Conservation (phyloP, 2,329 filamentous ascomycete genomes). For the Fusarium domesticum region DNA sequence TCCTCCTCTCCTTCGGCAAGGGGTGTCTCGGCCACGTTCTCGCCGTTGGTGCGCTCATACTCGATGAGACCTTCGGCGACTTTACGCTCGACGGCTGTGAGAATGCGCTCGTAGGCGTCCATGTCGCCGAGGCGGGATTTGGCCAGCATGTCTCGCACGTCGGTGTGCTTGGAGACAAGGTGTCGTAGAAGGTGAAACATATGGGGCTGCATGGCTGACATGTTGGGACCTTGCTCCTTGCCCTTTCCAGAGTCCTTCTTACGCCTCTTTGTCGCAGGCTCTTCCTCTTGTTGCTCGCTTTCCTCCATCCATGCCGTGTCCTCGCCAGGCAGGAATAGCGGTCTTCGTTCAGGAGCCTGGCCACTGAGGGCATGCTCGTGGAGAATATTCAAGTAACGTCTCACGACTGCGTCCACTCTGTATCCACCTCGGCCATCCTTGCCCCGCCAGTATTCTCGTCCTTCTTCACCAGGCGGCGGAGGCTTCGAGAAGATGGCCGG, state of each 20-base stretch:
- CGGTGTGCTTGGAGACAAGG: constrained; percentile 73
- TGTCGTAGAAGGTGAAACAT: constrained; percentile 88
- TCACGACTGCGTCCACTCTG: constrained; percentile 80
- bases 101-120: constrained; percentile 70
- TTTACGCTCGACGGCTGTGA: constrained; percentile 70
- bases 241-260: constrained; percentile 40
- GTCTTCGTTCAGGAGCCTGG: constrained; percentile 63
- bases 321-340: constrained; percentile 69
- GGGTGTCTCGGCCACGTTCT: constrained; percentile 43
- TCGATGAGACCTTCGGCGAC: constrained; percentile 71
- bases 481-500: constrained; percentile 77
- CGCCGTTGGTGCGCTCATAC: constrained; percentile 54
- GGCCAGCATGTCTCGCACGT: constrained; percentile 83
- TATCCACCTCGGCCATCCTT: constrained; percentile 78
- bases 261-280: constrained; percentile 52
- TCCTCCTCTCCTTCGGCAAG: constrained; percentile 32
- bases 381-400: constrained; percentile 88
- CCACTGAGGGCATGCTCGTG: constrained; percentile 70
- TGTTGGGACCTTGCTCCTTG: constrained; percentile 55
- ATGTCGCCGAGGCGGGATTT: constrained; percentile 67
- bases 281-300: constrained; percentile 35
- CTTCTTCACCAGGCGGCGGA: constrained; percentile 62
- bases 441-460: constrained; percentile 83
- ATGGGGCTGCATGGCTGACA: constrained; percentile 82
- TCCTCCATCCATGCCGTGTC: constrained; percentile 46